Evolutionary conservation across 441 rosid species (phyloP).

Genomic region (Adansonia gregorii): DNA sequence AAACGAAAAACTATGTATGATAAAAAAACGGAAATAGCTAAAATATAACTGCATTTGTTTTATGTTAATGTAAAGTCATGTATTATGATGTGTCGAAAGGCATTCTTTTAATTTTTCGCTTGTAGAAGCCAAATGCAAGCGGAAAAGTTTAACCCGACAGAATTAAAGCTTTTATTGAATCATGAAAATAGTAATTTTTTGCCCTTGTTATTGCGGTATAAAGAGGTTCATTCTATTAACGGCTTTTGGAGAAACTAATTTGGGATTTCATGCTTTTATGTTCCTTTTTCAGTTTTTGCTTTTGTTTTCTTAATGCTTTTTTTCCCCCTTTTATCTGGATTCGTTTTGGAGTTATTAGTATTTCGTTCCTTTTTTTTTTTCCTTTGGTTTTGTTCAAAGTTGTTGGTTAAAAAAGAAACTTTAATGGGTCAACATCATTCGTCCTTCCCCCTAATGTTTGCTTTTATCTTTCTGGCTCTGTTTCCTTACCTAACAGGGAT

Average conservation of each 20-base stretch:
- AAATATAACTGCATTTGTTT: constrained; percentile 7
- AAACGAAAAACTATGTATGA: constrained; percentile 8
- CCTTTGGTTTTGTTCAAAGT: constrained; percentile 2
- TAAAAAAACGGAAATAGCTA: neutral
- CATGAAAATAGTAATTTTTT: neutral
- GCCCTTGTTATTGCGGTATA: neutral
- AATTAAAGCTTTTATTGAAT: neutral
- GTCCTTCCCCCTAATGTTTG: neutral
- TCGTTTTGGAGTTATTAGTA: neutral
- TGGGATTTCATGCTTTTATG: neutral
- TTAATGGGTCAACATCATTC: neutral
- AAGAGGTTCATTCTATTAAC: constrained; percentile 2
- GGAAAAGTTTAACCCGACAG: neutral
- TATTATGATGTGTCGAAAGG: neutral
- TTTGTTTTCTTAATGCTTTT: neutral
- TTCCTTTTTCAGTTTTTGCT: constrained; percentile 17
- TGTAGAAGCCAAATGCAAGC: constrained; percentile 17
- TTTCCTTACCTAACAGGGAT: constrained; percentile 37
- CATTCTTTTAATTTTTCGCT: neutral
- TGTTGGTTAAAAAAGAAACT: constrained; percentile 3
- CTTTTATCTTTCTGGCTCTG: neutral
- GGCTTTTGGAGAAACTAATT: constrained; percentile 11
- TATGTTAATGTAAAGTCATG: neutral
- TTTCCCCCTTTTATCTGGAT: neutral
- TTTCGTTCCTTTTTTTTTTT: neutral